phyloP scores from a whole-genome alignment of 2,329 filamentous ascomycete species.

The Tolypocladium guangdongense region DNA sequence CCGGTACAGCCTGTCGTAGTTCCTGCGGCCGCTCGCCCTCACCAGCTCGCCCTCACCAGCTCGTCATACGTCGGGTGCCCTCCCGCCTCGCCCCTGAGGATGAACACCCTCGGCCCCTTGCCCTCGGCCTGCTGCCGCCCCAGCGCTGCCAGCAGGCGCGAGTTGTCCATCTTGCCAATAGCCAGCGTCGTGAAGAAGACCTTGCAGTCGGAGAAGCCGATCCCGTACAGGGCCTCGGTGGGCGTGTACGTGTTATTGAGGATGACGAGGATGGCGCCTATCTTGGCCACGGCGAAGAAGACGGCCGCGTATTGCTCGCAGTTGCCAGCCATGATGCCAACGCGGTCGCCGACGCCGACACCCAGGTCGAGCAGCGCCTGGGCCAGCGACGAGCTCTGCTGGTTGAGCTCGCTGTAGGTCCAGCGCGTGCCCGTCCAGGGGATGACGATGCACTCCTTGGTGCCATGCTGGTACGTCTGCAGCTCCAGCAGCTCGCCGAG shows the following conservation, averaged over 20 bases:
- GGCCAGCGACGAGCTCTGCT: slow-evolving; percentile 49
- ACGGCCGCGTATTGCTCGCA: slow-evolving; percentile 71
- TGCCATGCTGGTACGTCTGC: slow-evolving; percentile 54
- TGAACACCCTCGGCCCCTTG: slow-evolving; percentile 39
- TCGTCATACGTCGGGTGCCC: slow-evolving; percentile 50
- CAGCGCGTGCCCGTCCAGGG: slow-evolving; percentile 67
- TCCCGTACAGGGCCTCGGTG: slow-evolving; percentile 58
- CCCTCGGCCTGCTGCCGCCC: slow-evolving; percentile 24
- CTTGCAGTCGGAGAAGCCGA: slow-evolving; percentile 62
- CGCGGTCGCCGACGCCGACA: slow-evolving; percentile 55
- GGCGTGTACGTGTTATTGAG: slow-evolving; percentile 76
- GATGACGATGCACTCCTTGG: slow-evolving; percentile 59
- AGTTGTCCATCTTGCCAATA: slow-evolving; percentile 57
- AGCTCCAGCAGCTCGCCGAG: slow-evolving; percentile 62
- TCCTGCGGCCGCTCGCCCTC: slow-evolving; percentile 35
- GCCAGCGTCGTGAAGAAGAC: slow-evolving; percentile 61
- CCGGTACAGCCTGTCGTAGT: slow-evolving; percentile 38
- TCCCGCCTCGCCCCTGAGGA: slow-evolving; percentile 44
- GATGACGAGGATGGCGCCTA: slow-evolving; percentile 62
- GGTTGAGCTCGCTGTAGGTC: slow-evolving; percentile 56
- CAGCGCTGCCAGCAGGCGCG: slow-evolving; percentile 44
- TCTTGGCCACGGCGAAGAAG: slow-evolving; percentile 60
- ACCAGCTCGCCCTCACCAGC: slow-evolving; percentile 49
- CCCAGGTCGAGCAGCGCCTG: slow-evolving; percentile 57
- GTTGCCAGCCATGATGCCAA: slow-evolving; percentile 70